A percentile compares a stretch with the other conserved stretches of the same genome.
Evolutionary conservation across 2,329 filamentous ascomycete species (phyloP).

Genomic region (Beauveria caledonica): DNA sequence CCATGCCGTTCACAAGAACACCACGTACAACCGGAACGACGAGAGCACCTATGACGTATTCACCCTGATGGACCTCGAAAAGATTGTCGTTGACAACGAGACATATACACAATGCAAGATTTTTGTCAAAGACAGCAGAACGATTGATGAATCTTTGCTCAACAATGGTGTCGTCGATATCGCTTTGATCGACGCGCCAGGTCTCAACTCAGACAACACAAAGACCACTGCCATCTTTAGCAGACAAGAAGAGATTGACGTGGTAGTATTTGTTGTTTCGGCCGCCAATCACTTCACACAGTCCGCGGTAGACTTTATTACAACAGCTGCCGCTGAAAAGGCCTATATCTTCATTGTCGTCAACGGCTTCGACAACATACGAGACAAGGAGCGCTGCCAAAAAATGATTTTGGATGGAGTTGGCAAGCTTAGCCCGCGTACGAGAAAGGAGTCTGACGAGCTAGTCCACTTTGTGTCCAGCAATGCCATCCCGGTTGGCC

Average conservation of each 20-base stretch:
- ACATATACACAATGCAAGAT: constrained; percentile 94
- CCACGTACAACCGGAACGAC: constrained; percentile 76
- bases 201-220: constrained; percentile 89
- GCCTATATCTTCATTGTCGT: constrained; percentile 99
- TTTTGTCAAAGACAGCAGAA: constrained; percentile 83
- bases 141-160: constrained; percentile 85
- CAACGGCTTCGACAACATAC: constrained; percentile 91
- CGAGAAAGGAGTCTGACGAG: constrained; percentile 84
- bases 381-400: constrained; percentile 83
- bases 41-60: constrained; percentile 93
- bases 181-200: constrained; percentile 91
- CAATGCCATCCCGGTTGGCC: constrained; percentile 76
- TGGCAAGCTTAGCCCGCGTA: constrained; percentile 76
- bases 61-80: constrained; percentile 67
- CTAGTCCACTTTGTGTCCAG: constrained; percentile 97
- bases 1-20: constrained; percentile 81
- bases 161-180: constrained; percentile 99
- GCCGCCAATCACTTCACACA: constrained; percentile 97
- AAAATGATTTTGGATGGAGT: constrained; percentile 92
- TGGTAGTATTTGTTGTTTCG: constrained; percentile 96
- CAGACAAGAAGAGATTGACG: constrained; percentile 95
- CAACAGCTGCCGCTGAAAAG: constrained; percentile 91
- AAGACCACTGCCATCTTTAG: constrained; percentile 98
- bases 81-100: constrained; percentile 81
- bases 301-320: constrained; percentile 96